Evolutionary conservation across 768 basidiomycete genomes (phyloP), one percentile per base, ranked within the genome.

Genomic region (Phylloporus sp.): DNA sequence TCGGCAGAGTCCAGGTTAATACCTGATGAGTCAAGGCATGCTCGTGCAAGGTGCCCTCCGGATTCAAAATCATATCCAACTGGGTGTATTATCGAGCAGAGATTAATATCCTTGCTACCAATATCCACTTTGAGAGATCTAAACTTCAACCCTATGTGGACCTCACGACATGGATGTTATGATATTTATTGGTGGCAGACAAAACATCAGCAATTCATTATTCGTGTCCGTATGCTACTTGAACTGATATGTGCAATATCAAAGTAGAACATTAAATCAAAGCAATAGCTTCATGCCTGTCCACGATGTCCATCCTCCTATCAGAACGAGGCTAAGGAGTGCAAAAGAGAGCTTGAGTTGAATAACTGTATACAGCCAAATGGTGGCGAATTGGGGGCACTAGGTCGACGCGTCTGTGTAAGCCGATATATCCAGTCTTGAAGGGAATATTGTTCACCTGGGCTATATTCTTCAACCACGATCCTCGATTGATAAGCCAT

Each of bases 1-100:
- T 24, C 34, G 48, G 41, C 31, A 15, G 8, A 24, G 22, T 32
- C 13, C 12, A 31, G 20, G 20, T 16, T 18, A 39, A 34, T 40
- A 6, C 47, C 36, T 28, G 11, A 42, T 22, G 22, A 32, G 40
- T 3, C 8, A 28, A 46, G 24, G 18, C 45, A 63, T 79, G 88
- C 87, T 85, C 74, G 80, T 82, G 83, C 29, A 84, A 87, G 86
- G 86, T 88, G 85, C 86, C 84, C 65, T 71, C 59, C 78, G 78
- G 81, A 79, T 73, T 54, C 64, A 75, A 86, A 76, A 61, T 61
- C 71, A 72, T 77, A 78, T 74, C 78, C 79, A 77, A 76, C 52
- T 49, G 70, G 85, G 86, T 83, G 86, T 88, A 88, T 88, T 68
- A 74, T 84, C 80, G 83, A 85, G 85, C 87, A 79, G 59, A 88